Evolutionary conservation across 2,329 filamentous ascomycete species (phyloP), one percentile per base, ranked within the genome.

Genomic region (Colletotrichum liaoningense): DNA sequence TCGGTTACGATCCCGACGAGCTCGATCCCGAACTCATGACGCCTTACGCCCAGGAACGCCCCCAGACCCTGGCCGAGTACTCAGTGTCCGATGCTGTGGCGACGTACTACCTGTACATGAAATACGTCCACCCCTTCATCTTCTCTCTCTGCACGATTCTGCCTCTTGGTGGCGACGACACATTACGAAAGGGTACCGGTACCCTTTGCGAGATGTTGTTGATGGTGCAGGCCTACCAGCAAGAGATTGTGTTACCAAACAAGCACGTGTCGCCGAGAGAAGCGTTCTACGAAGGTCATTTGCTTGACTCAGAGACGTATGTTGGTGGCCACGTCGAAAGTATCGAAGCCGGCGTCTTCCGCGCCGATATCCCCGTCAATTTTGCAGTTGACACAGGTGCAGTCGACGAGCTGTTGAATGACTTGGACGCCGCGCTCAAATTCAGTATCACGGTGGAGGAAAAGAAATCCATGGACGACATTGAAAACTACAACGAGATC

Each of bases 91-190:
- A 99, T 88, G 97, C 97, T 11, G 97, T 99, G 63, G 97, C 97
- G 26, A 99, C 97, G 0, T 99, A 99, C 82, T 99, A 99, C 80
- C 86, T 99, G 75, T 99, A 99, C 88, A 99, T 99, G 97, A 99
- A 99, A 92, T 99, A 99, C 82, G 94, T 99, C n/a, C 97, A 99
- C 82, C 97, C 97, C 4, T 99, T 99, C 86, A 97, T 99, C 81
- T 99, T 99, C 88, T 98, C 97, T 1, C 87, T 99, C 0, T 99
- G 97, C 84, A 99, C 95, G 1, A 98, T 99, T 84, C 88, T 99
- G 81, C 97, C 97, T 0, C 88, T 99, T 1, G 95, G 94, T 57
- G 95, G 95, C 42, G 96, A 99, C 79, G 97, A 98, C 80, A 94
- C 95, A 1, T 83, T 98, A 78, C 91, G 97, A 77, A 99, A 99